Base-by-base conservation (phyloP, 2,329 filamentous ascomycete genomes). In the Epichloe sp. region DNA sequence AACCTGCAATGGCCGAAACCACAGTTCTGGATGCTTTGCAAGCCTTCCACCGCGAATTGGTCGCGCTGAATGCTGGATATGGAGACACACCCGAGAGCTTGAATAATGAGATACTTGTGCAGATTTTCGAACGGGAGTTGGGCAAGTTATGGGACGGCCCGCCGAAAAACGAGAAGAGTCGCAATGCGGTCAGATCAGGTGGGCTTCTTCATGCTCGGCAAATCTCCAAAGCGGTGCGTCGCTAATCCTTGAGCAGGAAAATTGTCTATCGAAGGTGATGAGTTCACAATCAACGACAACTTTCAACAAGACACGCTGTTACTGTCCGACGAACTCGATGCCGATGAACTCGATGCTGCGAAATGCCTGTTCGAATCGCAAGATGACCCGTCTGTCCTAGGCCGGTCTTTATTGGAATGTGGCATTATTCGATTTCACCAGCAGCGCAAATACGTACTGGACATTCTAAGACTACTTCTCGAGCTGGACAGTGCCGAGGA, bases 401-500 rank as follows among this genome's bases (percentile, higher is more conserved):
- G 88, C 54, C 80, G 87, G 23, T 77, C 87, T 3, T 75, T 87
- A 53, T 75, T 88, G 50, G 83, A 90, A 64, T 85, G 85, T 58
- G 86, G 86, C 53, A 79, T 96, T 56, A 86, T 97, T 61, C 81
- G 83, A 57, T 95, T 94, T 66, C 91, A 98, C 67, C 83, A 90
- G 59, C 82, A 87, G 58, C 82, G 91, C 56, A 85, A 86, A 61
- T 88, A 85, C 60, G 71, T 94, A 42, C 79, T 97, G 36, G 87
- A 95, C 64, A 88, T 85, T 60, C 72, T 96, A 60, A 84, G 90
- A 49, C 75, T 96, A 34, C 76, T 95, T 51, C 73, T 95, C 53
- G 80, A 86, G 60, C 73, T 87, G 49, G 75, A 82, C 52, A 73
- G 60, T 6, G 55, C 63, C 23, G 65, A 82, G 46, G 72, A 80